Evolutionary conservation across 2,329 filamentous ascomycete genomes (phyloP).

Genomic region (Cadophora malorum): DNA sequence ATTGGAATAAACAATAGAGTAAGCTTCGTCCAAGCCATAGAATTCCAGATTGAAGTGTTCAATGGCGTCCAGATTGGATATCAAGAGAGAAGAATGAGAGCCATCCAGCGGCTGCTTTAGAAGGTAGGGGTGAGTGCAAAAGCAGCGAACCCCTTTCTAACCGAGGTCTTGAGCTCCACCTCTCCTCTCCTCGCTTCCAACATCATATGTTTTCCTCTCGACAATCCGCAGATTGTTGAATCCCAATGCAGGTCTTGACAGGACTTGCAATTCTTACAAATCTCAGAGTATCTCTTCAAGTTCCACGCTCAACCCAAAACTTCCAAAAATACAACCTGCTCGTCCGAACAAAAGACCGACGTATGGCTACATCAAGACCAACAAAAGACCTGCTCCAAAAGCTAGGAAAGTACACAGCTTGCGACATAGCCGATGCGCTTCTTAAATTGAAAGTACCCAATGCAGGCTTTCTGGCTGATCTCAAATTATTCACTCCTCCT

Average conservation of each 20-base stretch:
- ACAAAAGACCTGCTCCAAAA: slow-evolving; percentile 25
- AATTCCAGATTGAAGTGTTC: no score
- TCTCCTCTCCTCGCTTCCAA: not conserved
- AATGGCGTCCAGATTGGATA: not conserved
- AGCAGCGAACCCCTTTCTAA: slow-evolving; percentile 12
- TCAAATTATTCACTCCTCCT: slow-evolving; percentile 46
- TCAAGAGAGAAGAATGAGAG: not conserved
- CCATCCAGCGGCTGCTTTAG: not conserved
- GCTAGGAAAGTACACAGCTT: slow-evolving; percentile 51
- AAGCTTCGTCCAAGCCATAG: not conserved
- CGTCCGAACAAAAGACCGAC: not conserved
- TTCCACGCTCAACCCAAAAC: not conserved
- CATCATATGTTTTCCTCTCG: slow-evolving; percentile 4
- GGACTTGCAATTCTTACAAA: not conserved
- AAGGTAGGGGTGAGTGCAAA: not conserved
- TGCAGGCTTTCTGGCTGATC: slow-evolving; percentile 71
- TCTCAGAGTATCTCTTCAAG: not conserved
- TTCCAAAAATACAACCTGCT: not conserved
- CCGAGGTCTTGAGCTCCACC: slow-evolving; percentile 2
- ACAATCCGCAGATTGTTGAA: not conserved
- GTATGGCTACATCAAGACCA: slow-evolving; percentile 19
- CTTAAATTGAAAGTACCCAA: slow-evolving; percentile 71
- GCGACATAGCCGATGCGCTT: slow-evolving; percentile 74
- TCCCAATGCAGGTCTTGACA: not conserved
- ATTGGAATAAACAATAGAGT: no score